Evolutionary conservation across 2,329 filamentous ascomycete genomes (phyloP).

Genomic region (Fusarium kyushuense): DNA sequence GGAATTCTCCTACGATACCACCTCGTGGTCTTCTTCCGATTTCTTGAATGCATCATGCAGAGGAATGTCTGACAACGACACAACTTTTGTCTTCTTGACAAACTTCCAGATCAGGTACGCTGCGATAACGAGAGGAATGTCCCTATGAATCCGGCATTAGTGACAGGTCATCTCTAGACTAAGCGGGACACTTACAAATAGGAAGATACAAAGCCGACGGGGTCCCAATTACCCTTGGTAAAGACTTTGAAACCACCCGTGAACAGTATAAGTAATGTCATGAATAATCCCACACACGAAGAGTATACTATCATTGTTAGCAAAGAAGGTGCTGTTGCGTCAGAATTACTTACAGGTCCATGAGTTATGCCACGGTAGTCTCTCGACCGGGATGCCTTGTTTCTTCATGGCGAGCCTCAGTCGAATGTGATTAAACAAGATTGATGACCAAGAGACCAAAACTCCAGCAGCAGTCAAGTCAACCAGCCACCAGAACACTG

Average conservation of each 20-base stretch:
- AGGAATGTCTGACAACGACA: conserved; percentile 64
- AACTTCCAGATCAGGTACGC: conserved; percentile 75
- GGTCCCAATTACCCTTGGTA: conserved; percentile 68
- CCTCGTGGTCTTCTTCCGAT: conserved; percentile 27
- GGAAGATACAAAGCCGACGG: conserved; percentile 69
- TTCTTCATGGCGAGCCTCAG: conserved; percentile 65
- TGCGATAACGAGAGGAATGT: conserved; percentile 68
- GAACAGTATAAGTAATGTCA: conserved; percentile 73
- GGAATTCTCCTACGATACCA: not conserved
- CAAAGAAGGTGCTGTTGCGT: rapidly evolving
- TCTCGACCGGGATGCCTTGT: conserved; percentile 63
- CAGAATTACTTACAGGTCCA: conserved; percentile 66
- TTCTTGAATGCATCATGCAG: conserved; percentile 61
- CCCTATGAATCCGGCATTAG: conserved; percentile 54
- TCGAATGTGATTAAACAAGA: conserved; percentile 70
- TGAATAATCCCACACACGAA: conserved; percentile 70
- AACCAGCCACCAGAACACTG: conserved; percentile 75
- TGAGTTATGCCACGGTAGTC: conserved; percentile 72
- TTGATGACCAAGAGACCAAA: conserved; percentile 71
- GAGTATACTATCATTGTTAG: conserved; percentile 62
- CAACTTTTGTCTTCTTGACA: conserved; percentile 69
- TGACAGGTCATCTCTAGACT: rapidly evolving
- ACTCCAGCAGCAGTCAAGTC: conserved; percentile 72
- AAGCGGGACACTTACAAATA: conserved; percentile 65
- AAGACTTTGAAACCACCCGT: conserved; percentile 77